Conservation (phyloP, 257 asterid species). For the Gentiana straminea region DNA sequence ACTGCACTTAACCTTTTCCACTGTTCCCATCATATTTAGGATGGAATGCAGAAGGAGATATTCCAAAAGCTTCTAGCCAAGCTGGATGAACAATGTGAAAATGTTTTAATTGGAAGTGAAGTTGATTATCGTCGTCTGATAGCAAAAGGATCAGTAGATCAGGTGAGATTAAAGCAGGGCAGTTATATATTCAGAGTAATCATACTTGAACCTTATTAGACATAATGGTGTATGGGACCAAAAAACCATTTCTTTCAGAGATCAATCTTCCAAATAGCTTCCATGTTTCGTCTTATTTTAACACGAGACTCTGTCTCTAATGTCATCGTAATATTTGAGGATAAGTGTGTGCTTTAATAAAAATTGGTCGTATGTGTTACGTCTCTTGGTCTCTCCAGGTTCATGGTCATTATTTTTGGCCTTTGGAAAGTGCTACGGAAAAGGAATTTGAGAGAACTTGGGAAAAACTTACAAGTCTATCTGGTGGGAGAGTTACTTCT, state of each 20-base stretch:
- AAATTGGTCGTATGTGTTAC: too few species aligned
- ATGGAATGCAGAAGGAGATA: slow-evolving; percentile 96
- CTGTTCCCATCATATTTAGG: slow-evolving; percentile 35
- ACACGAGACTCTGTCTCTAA: too few species aligned
- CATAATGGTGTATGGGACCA: too few species aligned
- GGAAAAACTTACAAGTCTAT: slow-evolving; percentile 37
- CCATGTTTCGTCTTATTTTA: background rate
- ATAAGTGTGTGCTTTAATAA: too few species aligned
- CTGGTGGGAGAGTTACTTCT: slow-evolving; percentile 45
- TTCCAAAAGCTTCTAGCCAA: slow-evolving; percentile 54
- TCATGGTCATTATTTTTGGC: slow-evolving; percentile 57
- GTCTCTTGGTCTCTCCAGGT: slow-evolving; percentile 35
- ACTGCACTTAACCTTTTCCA: background rate
- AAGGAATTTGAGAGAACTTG: slow-evolving; percentile 52
- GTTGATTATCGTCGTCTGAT: slow-evolving; percentile 84
- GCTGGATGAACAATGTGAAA: slow-evolving; percentile 68
- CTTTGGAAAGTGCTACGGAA: slow-evolving; percentile 39
- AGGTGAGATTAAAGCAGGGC: slow-evolving; percentile 39
- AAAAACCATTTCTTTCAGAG: background rate
- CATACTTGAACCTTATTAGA: too few species aligned
- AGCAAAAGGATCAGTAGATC: slow-evolving; percentile 57
- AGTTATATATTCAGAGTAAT: background rate
- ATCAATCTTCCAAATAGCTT: background rate
- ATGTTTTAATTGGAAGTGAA: slow-evolving; percentile 75
- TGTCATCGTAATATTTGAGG: too few species aligned